Evolutionary conservation across 768 basidiomycete genomes (phyloP), one percentile per base, ranked within the genome.

Genomic region (Rhizopogon rudus): DNA sequence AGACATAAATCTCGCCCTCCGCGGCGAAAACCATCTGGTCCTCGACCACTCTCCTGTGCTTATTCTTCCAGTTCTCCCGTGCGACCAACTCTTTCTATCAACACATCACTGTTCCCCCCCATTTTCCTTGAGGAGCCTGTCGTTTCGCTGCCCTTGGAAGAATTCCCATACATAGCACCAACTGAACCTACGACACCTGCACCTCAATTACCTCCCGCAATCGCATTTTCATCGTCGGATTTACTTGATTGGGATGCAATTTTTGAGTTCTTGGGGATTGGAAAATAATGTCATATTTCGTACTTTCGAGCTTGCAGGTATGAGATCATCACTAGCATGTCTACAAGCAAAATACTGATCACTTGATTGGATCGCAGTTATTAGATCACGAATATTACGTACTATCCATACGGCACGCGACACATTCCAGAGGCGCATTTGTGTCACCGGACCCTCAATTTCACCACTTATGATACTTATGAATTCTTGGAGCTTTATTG

Each of bases 171-270:
- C 9, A 31, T 51, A n/a, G 40, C 54, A 16, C 33, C 10, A 37
- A 29, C 44, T 40, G 54, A 51, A 55, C 45, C 51, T 12, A 42
- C 48, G 0, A 40, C 25, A 20, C 55, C 44, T 1, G 52, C 48
- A 9, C 37, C 60, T 37, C 44, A 55, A 3, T 37, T 49, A 2
- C 57, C 59, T 33, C 52, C 60, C 22, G 33, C 44, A 12, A 7
- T 49, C 17, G 3, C 53, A 22, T 53, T 9, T 20, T 57, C 68
- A 6, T 60, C 66, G 0, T 55, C 58, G 40, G 57, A 65, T 31
- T 61, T 55, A 14, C 52, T 69, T 10, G 70, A 69, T 42, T 69
- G 68, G 68, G 70, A 69, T 44, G 52, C 33, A 14, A 69, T 69
- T 57, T 69, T 71, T 41, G 65, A 70, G n/a, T 29, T 65, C 22